Percentiles rank a stretch among this genome's conserved stretches.
Conservation (phyloP, 1,284 basidiomycete genomes). For the Rhodofomes roseus region DNA sequence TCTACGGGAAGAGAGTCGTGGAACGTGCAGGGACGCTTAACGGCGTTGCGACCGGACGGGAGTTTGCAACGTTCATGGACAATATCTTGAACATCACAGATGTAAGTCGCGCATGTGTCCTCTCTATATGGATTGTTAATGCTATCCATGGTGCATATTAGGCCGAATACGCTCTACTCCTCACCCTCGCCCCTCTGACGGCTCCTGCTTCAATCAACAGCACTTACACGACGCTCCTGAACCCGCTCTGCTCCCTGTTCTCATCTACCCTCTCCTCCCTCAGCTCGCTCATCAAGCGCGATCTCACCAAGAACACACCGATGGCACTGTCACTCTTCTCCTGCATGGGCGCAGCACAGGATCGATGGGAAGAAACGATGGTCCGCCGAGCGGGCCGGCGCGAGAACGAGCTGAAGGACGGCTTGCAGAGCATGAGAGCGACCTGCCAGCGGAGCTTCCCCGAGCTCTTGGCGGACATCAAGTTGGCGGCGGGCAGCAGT, state of each 20-base stretch:
- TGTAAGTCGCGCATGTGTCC: conserved; percentile 32
- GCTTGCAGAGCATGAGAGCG: conserved; percentile 55
- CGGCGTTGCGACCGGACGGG: conserved; percentile 57
- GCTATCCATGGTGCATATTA: conserved; percentile 17
- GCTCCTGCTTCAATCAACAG: conserved; percentile 42
- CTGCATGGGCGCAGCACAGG: conserved; percentile 48
- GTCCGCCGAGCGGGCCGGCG: conserved; percentile 42
- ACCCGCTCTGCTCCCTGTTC: conserved; percentile 61
- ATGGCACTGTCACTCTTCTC: conserved; percentile 71
- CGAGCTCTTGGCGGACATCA: conserved; percentile 74
- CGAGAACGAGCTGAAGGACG: conserved; percentile 69
- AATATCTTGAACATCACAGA: conserved; percentile 58
- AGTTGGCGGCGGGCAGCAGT: conserved; percentile 50
- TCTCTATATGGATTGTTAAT: background rate
- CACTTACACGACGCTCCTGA: conserved; percentile 58
- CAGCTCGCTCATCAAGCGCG: conserved; percentile 70
- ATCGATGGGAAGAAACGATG: conserved; percentile 66
- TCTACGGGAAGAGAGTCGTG: conserved; percentile 60
- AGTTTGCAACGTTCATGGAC: conserved; percentile 67
- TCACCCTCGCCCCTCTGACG: conserved; percentile 58
- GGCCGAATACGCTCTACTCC: conserved; percentile 62
- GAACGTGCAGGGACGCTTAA: conserved; percentile 65
- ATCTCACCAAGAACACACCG: conserved; percentile 81
- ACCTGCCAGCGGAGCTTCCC: conserved; percentile 77
- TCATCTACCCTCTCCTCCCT: conserved; percentile 58